Conservation (phyloP, 2,329 filamentous ascomycete species). For the Ceratocystis papillata region DNA sequence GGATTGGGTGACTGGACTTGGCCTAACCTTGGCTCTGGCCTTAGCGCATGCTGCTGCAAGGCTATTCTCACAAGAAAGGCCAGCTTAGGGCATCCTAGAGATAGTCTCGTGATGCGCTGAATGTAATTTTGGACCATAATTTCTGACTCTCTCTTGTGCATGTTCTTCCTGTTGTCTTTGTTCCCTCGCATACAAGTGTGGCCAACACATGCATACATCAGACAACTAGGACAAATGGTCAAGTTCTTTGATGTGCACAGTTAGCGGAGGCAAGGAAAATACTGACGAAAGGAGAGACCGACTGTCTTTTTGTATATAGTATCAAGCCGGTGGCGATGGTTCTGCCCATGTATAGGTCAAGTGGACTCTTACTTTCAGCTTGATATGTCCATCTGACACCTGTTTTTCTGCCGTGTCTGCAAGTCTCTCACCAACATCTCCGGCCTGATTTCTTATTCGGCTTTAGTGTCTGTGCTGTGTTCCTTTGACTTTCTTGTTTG, state of each 20-base stretch:
- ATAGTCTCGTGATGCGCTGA: too few species aligned
- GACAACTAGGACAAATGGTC: background rate
- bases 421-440: background rate
- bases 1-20: background rate
- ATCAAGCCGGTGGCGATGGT: background rate
- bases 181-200: constrained; percentile 1
- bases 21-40: too few species aligned
- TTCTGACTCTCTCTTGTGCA: constrained; percentile 2
- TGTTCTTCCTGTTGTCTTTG: background rate
- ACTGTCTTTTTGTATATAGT: background rate
- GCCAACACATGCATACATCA: constrained; percentile 9
- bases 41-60: too few species aligned
- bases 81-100: too few species aligned
- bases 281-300: background rate
- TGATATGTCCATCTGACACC: background rate
- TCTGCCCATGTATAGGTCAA: background rate
- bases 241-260: background rate
- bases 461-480: constrained; percentile 3
- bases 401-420: background rate
- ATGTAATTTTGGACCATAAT: background rate
- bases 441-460: background rate
- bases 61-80: too few species aligned
- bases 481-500: background rate
- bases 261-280: background rate
- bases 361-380: background rate